Conservation (phyloP, 1,284 basidiomycete species). For the Cutaneotrichosporon spelunceum region DNA sequence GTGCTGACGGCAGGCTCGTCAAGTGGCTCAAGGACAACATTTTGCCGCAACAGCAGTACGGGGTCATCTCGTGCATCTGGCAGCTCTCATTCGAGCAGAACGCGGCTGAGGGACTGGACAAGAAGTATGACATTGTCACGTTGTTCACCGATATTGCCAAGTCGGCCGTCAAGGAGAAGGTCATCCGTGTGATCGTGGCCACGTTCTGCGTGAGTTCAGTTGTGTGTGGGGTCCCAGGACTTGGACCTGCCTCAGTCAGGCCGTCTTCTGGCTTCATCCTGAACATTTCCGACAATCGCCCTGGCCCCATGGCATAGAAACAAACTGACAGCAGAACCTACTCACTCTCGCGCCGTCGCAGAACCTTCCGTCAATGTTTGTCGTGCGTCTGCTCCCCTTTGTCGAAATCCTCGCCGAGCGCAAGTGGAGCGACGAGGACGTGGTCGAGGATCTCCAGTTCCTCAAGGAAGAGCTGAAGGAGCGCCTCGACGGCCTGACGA, state of each 20-base stretch:
- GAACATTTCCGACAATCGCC: too few species aligned
- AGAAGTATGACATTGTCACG: conserved; percentile 85
- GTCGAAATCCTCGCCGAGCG: conserved; percentile 75
- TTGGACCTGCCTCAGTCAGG: background rate
- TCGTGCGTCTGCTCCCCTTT: conserved; percentile 79
- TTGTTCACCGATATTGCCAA: conserved; percentile 81
- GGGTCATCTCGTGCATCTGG: conserved; percentile 90
- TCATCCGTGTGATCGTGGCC: conserved; percentile 89
- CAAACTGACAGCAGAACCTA: conserved; percentile 63
- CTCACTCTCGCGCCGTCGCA: conserved; percentile 59
- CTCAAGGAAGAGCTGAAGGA: conserved; percentile 75
- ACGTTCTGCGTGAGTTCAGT: conserved; percentile 68
- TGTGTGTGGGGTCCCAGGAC: background rate
- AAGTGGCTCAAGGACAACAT: conserved; percentile 69
- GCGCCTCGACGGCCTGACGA: conserved; percentile 75
- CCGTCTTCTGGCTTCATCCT: too few species aligned
- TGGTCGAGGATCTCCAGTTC: conserved; percentile 84
- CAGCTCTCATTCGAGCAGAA: conserved; percentile 84
- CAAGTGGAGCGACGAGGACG: conserved; percentile 93
- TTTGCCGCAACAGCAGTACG: conserved; percentile 89
- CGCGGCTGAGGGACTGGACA: conserved; percentile 80
- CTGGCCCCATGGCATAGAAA: background rate
- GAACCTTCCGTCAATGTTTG: conserved; percentile 90
- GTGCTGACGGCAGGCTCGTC: conserved; percentile 58
- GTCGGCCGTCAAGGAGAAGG: conserved; percentile 93